These are phyloP conservation scores for Exophiala sp. DNA, from an alignment of 2,329 filamentous ascomycete species.

Conservation along the genomic window DNA sequence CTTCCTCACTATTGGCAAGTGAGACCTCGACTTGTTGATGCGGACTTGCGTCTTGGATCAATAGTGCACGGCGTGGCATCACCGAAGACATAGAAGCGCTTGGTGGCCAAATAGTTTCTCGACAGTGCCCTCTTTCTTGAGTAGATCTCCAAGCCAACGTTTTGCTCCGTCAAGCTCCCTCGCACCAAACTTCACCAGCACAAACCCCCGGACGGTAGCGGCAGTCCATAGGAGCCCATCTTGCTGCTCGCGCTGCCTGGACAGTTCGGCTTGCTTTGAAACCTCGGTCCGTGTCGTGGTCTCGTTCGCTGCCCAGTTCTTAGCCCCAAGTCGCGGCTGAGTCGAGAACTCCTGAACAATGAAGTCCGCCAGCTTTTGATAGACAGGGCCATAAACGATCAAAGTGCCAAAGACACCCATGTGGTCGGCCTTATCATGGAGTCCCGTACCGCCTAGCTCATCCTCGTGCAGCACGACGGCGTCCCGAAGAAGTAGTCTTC, in stretches of 20 bases:
- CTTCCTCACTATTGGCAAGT: slow-evolving; percentile 85
- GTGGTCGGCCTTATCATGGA: slow-evolving; percentile 38
- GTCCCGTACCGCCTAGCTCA: slow-evolving; percentile 34
- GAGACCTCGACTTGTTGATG: too few species aligned
- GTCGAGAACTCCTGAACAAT: slow-evolving; percentile 72
- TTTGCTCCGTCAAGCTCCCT: slow-evolving; percentile 73
- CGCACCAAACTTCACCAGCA: slow-evolving; percentile 86
- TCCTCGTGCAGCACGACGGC: slow-evolving; percentile 66
- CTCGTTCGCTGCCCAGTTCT: slow-evolving; percentile 57
- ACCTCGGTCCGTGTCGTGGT: slow-evolving; percentile 24
- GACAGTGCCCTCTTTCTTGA: slow-evolving; percentile 68
- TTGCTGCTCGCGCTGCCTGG: slow-evolving; percentile 50
- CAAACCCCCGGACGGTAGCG: slow-evolving; percentile 71
- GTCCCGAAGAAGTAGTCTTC: slow-evolving; percentile 73
- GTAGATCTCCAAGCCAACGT: slow-evolving; percentile 70
- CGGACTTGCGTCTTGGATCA: too few species aligned
- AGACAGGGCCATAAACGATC: slow-evolving; percentile 68
- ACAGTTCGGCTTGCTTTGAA: slow-evolving; percentile 17
- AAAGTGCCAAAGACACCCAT: slow-evolving; percentile 73
- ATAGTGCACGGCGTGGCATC: too few species aligned
- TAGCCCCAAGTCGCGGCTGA: slow-evolving; percentile 73
- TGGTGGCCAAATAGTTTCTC: slow-evolving; percentile 68
- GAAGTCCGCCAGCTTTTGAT: slow-evolving; percentile 61
- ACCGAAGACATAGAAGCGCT: slow-evolving; percentile 68
- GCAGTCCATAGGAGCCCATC: slow-evolving; percentile 72